Conservation (phyloP, 2,329 filamentous ascomycete genomes). For the Teratosphaeria nubilosa region DNA sequence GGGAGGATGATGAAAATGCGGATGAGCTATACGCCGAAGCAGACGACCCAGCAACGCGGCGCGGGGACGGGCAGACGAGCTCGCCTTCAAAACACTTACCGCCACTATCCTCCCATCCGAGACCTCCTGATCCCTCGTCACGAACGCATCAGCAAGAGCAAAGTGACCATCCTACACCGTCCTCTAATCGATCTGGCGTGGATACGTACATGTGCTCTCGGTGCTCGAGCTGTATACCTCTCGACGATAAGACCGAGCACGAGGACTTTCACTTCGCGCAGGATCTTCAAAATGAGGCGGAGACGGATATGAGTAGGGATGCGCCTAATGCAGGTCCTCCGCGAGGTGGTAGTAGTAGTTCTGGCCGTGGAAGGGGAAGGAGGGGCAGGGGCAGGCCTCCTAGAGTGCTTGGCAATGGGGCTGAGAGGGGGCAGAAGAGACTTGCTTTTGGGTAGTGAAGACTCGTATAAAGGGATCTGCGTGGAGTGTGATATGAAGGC, state of each 20-base stretch:
- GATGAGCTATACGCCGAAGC: not conserved
- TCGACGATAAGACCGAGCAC: constrained; percentile 60
- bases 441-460: constrained; percentile 31
- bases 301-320: constrained; percentile 15
- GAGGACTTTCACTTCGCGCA: constrained; percentile 92
- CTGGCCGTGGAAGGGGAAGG: constrained; percentile 5
- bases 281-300: constrained; percentile 61
- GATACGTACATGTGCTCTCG: constrained; percentile 48
- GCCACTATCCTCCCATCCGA: not conserved
- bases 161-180: not conserved
- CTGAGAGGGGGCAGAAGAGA: constrained; percentile 36
- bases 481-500: no score
- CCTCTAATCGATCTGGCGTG: not conserved
- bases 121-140: not conserved
- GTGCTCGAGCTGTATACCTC: constrained; percentile 52
- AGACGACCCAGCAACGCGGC: not conserved
- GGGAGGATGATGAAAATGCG: not conserved
- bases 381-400: constrained; percentile 29
- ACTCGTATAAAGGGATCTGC: not conserved
- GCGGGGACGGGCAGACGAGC: not conserved
- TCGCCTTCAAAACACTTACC: not conserved
- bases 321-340: constrained; percentile 9
- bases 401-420: constrained; percentile 11
- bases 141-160: not conserved
- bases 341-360: constrained; percentile 5